phyloP scores from a whole-genome alignment of 1,284 basidiomycete genomes.

The Caloboletus firmus region DNA sequence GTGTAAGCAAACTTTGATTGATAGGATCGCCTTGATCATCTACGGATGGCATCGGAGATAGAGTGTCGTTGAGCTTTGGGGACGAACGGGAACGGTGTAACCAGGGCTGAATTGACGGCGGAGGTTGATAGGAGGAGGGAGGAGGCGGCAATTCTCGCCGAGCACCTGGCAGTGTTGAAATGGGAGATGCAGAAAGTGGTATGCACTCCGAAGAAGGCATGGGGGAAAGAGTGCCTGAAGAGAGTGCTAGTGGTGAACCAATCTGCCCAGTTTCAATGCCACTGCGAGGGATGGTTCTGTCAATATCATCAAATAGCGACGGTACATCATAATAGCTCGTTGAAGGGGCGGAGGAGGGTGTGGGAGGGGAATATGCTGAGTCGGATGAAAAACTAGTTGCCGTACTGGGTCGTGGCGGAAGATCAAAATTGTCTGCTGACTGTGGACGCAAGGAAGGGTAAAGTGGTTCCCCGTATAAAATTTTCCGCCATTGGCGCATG shows the following conservation, averaged over 20 bases:
- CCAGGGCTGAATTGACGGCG: conserved; percentile 31
- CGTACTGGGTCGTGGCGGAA: conserved; percentile 30
- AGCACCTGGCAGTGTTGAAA: conserved; percentile 14
- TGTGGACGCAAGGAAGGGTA: conserved; percentile 39
- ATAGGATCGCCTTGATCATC: conserved; percentile 27
- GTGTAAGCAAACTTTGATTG: conserved; percentile 15
- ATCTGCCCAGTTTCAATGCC: conserved; percentile 7
- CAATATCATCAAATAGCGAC: conserved; percentile 28
- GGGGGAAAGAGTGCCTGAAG: conserved; percentile 31
- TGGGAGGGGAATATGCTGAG: conserved; percentile 34
- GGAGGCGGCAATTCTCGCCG: conserved; percentile 34
- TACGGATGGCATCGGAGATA: conserved; percentile 11
- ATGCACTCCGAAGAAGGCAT: conserved; percentile 35
- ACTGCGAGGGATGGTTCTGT: conserved; percentile 12
- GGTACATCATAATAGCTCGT: conserved; percentile 24
- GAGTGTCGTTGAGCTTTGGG: conserved; percentile 25
- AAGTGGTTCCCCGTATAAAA: conserved; percentile 42
- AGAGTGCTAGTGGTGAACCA: conserved; percentile 22
- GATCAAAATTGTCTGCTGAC: conserved; percentile 32
- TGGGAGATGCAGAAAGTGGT: conserved; percentile 25
- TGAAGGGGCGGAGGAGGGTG: conserved; percentile 33
- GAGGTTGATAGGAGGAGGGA: conserved; percentile 35
- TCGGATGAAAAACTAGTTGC: conserved; percentile 37
- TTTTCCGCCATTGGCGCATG: conserved; percentile 40
- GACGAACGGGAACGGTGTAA: conserved; percentile 35